Conservation (phyloP, 208 protist species). For the Wallacemonas sp. region DNA sequence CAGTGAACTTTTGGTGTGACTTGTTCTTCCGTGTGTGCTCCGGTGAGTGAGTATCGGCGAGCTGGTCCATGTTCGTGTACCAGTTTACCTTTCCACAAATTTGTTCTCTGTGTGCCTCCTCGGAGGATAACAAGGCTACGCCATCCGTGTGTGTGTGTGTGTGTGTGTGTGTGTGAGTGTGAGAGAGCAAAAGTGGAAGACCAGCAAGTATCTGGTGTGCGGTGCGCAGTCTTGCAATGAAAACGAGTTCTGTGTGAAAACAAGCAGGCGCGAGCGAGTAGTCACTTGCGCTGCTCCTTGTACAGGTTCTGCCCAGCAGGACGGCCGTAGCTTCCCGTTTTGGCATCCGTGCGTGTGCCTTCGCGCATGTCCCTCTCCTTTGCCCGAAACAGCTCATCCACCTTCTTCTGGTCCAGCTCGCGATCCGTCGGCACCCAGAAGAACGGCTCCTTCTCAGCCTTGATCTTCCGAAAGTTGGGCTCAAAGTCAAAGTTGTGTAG, state of each 20-base stretch:
- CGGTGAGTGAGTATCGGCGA: too few relatives aligned
- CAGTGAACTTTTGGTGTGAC: too few relatives aligned
- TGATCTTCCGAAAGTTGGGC: conserved; percentile 86
- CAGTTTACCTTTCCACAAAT: too few relatives aligned
- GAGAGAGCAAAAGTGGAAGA: too few relatives aligned
- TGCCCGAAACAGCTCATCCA: conserved; percentile 79
- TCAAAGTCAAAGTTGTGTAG: conserved; percentile 83
- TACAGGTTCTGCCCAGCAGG: conserved; percentile 69
- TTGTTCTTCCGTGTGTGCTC: too few relatives aligned
- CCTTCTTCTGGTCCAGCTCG: conserved; percentile 84
- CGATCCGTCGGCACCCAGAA: conserved; percentile 89
- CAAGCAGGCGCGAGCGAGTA: neutral
- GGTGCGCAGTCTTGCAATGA: too few relatives aligned
- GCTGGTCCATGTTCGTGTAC: too few relatives aligned
- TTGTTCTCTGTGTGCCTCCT: too few relatives aligned
- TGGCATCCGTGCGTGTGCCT: conserved; percentile 48
- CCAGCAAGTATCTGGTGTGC: too few relatives aligned
- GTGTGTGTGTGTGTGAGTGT: neutral
- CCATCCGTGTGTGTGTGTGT: neutral
- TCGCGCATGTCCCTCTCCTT: conserved; percentile 76
- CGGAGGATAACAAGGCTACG: too few relatives aligned
- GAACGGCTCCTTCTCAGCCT: conserved; percentile 91
- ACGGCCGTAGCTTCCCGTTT: conserved; percentile 69
- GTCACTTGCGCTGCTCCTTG: conserved; percentile 24
- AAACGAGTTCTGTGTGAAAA: too few relatives aligned